phyloP scores from a whole-genome alignment of 345 rosid species.

The Aurinia saxatilis region DNA sequence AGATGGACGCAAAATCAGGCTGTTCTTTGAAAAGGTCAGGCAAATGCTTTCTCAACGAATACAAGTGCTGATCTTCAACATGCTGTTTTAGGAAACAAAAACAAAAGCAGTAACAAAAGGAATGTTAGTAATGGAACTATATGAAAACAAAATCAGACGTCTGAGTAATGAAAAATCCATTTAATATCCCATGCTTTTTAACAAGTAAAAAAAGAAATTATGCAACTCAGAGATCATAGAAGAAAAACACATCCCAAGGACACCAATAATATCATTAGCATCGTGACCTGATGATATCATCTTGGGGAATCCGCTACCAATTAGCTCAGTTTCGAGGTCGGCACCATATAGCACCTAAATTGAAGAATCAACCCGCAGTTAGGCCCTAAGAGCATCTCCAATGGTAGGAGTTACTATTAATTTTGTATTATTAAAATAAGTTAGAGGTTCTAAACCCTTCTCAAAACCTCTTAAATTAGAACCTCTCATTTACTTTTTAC shows the following conservation, averaged over 20 bases:
- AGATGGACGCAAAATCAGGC: slow-evolving; percentile 95
- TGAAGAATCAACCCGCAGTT: slow-evolving; percentile 9
- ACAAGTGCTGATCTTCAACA: slow-evolving; percentile 98
- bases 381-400: too few species aligned
- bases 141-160: not conserved
- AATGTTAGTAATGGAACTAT: not conserved
- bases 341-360: slow-evolving; percentile 94
- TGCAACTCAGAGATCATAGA: slow-evolving; percentile 41
- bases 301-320: slow-evolving; percentile 98
- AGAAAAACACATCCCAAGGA: slow-evolving; percentile 98
- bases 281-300: slow-evolving; percentile 32
- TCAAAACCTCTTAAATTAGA: too few species aligned
- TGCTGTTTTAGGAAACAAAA: slow-evolving; percentile 45
- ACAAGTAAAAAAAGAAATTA: slow-evolving; percentile 11
- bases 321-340: slow-evolving; percentile 89
- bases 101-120: slow-evolving; percentile 6
- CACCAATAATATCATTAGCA: slow-evolving; percentile 91
- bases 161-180: not conserved
- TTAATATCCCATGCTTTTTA: not conserved
- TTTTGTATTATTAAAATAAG: too few species aligned
- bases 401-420: too few species aligned
- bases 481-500: too few species aligned
- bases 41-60: slow-evolving; percentile 87
- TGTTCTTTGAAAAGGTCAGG: slow-evolving; percentile 98
- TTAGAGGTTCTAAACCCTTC: too few species aligned